Evolutionary conservation across 2,329 filamentous ascomycete species (phyloP).

Genomic region (Sporothrix humicola): DNA sequence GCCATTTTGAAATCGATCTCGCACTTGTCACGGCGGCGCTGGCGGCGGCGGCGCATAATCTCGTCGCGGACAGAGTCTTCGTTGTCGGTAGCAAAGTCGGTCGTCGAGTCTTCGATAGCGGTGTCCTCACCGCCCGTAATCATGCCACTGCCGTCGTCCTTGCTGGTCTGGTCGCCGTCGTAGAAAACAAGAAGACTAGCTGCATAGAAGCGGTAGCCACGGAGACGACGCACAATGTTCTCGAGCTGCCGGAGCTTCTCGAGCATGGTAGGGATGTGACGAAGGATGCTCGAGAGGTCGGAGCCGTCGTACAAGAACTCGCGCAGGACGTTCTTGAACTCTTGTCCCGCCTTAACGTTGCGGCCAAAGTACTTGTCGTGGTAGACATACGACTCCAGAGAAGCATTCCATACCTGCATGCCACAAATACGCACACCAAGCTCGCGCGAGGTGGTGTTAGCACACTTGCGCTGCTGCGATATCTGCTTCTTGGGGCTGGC

Average conservation of each 20-base stretch:
- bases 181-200: constrained; percentile 95
- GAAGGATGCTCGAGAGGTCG: constrained; percentile 76
- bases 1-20: constrained; percentile 95
- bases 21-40: constrained; percentile 50
- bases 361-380: constrained; percentile 98
- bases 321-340: constrained; percentile 87
- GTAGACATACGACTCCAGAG: constrained; percentile 84
- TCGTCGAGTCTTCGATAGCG: constrained; percentile 61
- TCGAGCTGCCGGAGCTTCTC: constrained; percentile 84
- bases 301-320: constrained; percentile 91
- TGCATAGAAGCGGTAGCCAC: constrained; percentile 92
- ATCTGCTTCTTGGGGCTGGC: constrained; percentile 89
- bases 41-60: constrained; percentile 34
- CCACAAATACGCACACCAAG: constrained; percentile 93
- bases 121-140: constrained; percentile 59
- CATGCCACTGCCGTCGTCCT: constrained; percentile 34
- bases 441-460: constrained; percentile 86
- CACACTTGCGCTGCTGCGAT: constrained; percentile 92
- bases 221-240: constrained; percentile 76
- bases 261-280: constrained; percentile 86
- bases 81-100: constrained; percentile 63
- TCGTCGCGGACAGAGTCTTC: constrained; percentile 50
- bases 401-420: constrained; percentile 92
- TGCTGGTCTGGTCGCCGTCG: constrained; percentile 74
- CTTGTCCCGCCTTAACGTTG: constrained; percentile 80